These are phyloP conservation scores for Tricholoma furcatifolium DNA, from an alignment of 768 basidiomycete species.

Conservation along the genomic window DNA sequence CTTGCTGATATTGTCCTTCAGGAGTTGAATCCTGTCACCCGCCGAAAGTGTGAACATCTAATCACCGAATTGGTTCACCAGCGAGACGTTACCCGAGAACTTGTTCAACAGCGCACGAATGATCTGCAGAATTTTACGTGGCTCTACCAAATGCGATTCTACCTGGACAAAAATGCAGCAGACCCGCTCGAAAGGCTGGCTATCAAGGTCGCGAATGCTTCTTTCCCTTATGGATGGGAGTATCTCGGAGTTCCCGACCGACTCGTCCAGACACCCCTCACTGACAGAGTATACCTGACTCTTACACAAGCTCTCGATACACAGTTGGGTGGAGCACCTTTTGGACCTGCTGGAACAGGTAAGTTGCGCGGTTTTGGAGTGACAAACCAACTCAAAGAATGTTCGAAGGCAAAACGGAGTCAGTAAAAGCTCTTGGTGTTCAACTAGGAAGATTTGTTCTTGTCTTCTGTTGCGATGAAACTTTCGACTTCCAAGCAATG, in stretches of 20 bases:
- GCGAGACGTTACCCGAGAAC: constrained; percentile 85
- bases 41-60: constrained; percentile 96
- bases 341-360: constrained; percentile 98
- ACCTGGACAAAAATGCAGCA: constrained; percentile 69
- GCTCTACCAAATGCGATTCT: constrained; percentile 99
- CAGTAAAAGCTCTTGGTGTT: constrained; percentile 97
- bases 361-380: constrained; percentile 16
- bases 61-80: constrained; percentile 99
- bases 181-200: constrained; percentile 79
- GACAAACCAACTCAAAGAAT: constrained; percentile 6
- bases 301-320: constrained; percentile 93
- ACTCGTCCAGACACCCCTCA: constrained; percentile 96
- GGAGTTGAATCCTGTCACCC: constrained; percentile 86
- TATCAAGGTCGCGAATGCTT: constrained; percentile 86
- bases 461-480: constrained; percentile 99
- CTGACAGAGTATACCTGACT: constrained; percentile 95
- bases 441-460: constrained; percentile 98
- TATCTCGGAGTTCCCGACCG: constrained; percentile 97
- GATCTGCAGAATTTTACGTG: constrained; percentile 82
- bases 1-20: constrained; percentile 96
- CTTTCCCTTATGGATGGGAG: constrained; percentile 98
- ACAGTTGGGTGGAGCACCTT: constrained; percentile 95
- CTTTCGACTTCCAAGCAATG: constrained; percentile 99
- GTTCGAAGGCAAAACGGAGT: constrained; percentile 89
- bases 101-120: constrained; percentile 62